Evolutionary conservation across 768 basidiomycete species (phyloP).

Genomic region (Leucocoprinus sp.): DNA sequence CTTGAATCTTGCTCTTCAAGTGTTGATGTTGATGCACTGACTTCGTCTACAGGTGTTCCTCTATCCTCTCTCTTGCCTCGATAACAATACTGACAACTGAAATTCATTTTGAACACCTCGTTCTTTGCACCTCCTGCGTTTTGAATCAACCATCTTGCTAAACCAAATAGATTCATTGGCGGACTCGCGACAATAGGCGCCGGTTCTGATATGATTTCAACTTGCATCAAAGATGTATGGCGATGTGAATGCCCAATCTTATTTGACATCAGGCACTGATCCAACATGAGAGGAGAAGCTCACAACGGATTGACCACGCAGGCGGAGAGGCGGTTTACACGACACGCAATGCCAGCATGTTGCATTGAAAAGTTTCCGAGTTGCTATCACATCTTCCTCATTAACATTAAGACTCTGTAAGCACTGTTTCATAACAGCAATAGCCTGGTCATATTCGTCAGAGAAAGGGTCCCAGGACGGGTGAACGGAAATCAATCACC

Average conservation of each 20-base stretch:
- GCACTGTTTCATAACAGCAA: conserved; percentile 31
- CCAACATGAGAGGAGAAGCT: conserved; percentile 12
- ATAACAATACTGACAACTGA: conserved; percentile 49
- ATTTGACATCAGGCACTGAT: neutral
- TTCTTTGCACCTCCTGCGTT: conserved; percentile 14
- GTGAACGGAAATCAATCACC: conserved; percentile 24
- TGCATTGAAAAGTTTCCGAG: conserved; percentile 14
- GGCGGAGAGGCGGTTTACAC: conserved; percentile 40
- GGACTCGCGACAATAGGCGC: neutral
- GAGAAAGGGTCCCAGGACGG: neutral
- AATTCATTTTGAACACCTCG: conserved; percentile 29
- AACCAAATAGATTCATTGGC: conserved; percentile 14
- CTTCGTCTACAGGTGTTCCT: neutral
- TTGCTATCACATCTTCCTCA: conserved; percentile 20
- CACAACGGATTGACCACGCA: conserved; percentile 42
- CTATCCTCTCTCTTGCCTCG: neutral
- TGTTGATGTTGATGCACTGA: no score
- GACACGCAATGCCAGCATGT: conserved; percentile 33
- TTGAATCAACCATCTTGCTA: conserved; percentile 13
- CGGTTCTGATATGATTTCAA: conserved; percentile 22
- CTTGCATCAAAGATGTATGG: conserved; percentile 40
- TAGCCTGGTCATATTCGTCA: conserved; percentile 31
- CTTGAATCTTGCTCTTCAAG: no score
- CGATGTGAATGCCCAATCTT: conserved; percentile 58
- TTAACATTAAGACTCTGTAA: conserved; percentile 24